Evolutionary conservation across 2,329 filamentous ascomycete species (phyloP).

Genomic region (Talaromyces sp.): DNA sequence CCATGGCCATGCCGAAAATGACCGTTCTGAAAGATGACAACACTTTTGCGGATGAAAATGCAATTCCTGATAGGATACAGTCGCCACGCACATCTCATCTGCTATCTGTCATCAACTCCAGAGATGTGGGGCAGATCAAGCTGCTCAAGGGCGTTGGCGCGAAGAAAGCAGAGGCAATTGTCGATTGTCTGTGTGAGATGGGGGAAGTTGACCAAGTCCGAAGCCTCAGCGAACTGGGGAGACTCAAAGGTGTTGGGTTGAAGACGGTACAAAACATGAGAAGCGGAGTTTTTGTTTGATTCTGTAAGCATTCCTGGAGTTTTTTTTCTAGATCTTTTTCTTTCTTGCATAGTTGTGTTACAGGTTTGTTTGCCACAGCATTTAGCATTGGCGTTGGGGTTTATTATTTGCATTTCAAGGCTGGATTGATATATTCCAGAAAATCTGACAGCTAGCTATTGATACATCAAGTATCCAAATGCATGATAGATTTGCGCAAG

Average conservation of each 20-base stretch:
- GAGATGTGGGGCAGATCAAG: constrained; percentile 43
- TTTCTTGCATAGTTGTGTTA: constrained; percentile 1
- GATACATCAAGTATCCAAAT: background rate
- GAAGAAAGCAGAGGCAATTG: constrained; percentile 46
- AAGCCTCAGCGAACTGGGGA: constrained; percentile 37
- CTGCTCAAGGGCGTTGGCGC: constrained; percentile 43
- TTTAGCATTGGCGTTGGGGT: constrained; percentile 7
- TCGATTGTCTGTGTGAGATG: constrained; percentile 43
- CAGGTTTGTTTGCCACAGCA: constrained; percentile 2
- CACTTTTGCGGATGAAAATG: constrained; percentile 9
- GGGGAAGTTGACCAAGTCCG: constrained; percentile 29
- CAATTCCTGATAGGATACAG: constrained; percentile 17
- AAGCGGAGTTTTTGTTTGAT: constrained; percentile 34
- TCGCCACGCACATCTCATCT: constrained; percentile 43
- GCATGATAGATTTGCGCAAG: too few relatives aligned
- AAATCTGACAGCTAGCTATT: background rate
- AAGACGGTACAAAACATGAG: constrained; percentile 47
- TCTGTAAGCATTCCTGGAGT: constrained; percentile 14
- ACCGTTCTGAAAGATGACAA: background rate
- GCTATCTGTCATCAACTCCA: constrained; percentile 43
- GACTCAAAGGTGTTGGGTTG: constrained; percentile 41
- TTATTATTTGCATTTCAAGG: constrained; percentile 1
- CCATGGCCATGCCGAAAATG: constrained; percentile 15
- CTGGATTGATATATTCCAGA: background rate
- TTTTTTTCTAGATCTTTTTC: constrained; percentile 1